These are phyloP conservation scores for Sphaerobolus stellatus DNA, from an alignment of 1,284 basidiomycete genomes.

Conservation along the genomic window DNA sequence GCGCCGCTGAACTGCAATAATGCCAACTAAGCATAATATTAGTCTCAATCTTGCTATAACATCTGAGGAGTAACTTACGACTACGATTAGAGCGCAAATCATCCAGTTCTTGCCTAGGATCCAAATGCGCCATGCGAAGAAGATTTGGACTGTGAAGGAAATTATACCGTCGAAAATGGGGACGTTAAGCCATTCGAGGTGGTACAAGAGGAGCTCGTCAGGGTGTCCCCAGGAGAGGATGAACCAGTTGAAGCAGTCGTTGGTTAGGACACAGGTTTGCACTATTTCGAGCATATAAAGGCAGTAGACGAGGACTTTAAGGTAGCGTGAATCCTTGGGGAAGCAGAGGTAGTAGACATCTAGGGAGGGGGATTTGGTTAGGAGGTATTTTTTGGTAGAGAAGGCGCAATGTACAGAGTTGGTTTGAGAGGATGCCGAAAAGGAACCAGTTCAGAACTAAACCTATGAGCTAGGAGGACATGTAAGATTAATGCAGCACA, in stretches of 20 bases:
- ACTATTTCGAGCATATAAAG: not conserved
- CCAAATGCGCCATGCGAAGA: constrained; percentile 45
- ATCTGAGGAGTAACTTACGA: too few species aligned
- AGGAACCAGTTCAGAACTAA: constrained; percentile 17
- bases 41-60: too few species aligned
- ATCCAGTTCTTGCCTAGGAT: constrained; percentile 23
- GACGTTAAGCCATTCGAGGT: constrained; percentile 23
- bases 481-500: too few species aligned
- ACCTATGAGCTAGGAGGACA: constrained; percentile 13
- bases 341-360: constrained; percentile 4
- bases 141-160: constrained; percentile 40
- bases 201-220: constrained; percentile 9
- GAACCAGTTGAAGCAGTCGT: constrained; percentile 10
- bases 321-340: constrained; percentile 1
- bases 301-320: constrained; percentile 1
- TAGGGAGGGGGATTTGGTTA: not conserved
- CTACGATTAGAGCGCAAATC: not conserved
- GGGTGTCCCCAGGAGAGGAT: constrained; percentile 19
- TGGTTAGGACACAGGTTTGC: not conserved
- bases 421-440: constrained; percentile 9
- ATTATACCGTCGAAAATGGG: constrained; percentile 33
- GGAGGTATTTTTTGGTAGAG: not conserved
- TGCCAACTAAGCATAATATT: too few species aligned
- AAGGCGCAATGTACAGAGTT: constrained; percentile 1
- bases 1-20: too few species aligned